Evolutionary conservation across 148 eudicot species (phyloP).

Genomic region (Gaultheria prostrata): DNA sequence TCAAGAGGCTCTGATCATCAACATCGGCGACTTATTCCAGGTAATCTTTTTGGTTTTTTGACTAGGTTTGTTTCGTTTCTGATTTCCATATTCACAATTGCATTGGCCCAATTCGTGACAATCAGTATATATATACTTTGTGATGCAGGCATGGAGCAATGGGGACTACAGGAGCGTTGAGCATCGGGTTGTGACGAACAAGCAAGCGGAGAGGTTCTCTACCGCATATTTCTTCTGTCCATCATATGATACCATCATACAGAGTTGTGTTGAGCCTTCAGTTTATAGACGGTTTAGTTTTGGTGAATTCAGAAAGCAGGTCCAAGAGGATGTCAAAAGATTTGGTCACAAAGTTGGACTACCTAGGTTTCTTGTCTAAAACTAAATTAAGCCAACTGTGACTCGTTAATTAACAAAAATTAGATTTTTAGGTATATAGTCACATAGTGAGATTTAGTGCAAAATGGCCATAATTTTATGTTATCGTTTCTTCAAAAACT

Average conservation of each 20-base stretch:
- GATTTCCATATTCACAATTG: too few relatives aligned
- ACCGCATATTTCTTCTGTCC: slow-evolving; percentile 88
- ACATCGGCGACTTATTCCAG: slow-evolving; percentile 87
- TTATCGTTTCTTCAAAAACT: neutral
- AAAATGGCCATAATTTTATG: neutral
- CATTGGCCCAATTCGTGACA: neutral
- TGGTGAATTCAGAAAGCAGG: slow-evolving; percentile 67
- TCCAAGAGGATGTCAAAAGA: slow-evolving; percentile 61
- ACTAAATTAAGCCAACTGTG: slow-evolving; percentile 1
- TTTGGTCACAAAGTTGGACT: slow-evolving; percentile 80
- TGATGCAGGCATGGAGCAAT: slow-evolving; percentile 89
- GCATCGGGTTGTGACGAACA: slow-evolving; percentile 72
- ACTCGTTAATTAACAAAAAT: neutral
- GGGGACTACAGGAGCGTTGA: slow-evolving; percentile 80
- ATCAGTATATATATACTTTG: neutral
- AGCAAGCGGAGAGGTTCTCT: slow-evolving; percentile 65
- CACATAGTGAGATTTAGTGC: neutral
- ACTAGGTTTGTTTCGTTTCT: too few relatives aligned
- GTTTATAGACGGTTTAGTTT: slow-evolving; percentile 66
- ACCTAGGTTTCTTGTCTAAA: slow-evolving; percentile 44
- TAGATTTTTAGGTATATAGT: neutral
- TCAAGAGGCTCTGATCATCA: slow-evolving; percentile 66
- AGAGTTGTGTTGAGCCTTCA: slow-evolving; percentile 50
- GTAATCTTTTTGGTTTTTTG: slow-evolving; percentile 24
- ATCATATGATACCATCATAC: slow-evolving; percentile 52